These are phyloP conservation scores for Leavenworthia alabamica DNA, from an alignment of 345 rosid species.

Conservation along the genomic window DNA sequence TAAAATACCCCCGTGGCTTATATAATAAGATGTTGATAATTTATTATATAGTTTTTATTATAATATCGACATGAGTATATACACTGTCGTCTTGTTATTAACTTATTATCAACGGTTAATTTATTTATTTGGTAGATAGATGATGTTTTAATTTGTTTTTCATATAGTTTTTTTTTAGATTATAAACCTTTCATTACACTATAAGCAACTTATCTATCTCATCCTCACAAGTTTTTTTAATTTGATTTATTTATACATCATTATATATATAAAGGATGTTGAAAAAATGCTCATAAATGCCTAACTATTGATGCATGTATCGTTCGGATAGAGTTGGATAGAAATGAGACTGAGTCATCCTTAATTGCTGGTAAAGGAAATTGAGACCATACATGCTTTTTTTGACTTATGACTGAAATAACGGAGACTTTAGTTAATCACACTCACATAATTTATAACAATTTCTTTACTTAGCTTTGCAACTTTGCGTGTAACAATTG, in stretches of 20 bases:
- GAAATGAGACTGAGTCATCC: constrained; percentile 16
- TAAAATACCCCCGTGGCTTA: not conserved
- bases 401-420: constrained; percentile 16
- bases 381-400: constrained; percentile 7
- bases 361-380: constrained; percentile 8
- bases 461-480: not conserved
- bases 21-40: not conserved
- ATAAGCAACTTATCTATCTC: not conserved
- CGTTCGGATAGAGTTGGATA: not conserved
- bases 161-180: not conserved
- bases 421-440: constrained; percentile 2
- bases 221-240: not conserved
- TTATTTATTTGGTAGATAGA: not conserved
- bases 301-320: not conserved
- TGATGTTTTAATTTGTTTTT: not conserved
- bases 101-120: not conserved
- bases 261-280: not conserved
- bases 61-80: not conserved
- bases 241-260: not conserved
- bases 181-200: not conserved
- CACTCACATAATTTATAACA: not conserved
- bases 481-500: not conserved
- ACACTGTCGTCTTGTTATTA: not conserved
- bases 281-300: not conserved
- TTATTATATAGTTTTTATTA: not conserved